Conservation (phyloP, 805 yeast species). For the Saccharomycopsis synnaedendra region DNA sequence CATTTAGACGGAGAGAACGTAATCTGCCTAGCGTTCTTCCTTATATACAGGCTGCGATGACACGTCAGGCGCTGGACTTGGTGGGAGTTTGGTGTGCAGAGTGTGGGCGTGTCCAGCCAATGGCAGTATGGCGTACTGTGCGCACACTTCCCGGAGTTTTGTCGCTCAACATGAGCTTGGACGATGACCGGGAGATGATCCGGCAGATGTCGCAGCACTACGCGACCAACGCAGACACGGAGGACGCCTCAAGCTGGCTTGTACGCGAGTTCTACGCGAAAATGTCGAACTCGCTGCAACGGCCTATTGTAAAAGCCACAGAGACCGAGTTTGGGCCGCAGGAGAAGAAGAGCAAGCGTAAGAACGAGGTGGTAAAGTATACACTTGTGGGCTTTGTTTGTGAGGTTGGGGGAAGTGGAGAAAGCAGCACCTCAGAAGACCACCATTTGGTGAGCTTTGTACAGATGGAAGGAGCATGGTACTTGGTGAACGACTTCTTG, state of each 20-base stretch:
- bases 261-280: slow-evolving; percentile 46
- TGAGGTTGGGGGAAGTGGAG: slow-evolving; percentile 35
- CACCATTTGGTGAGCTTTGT: slow-evolving; percentile 54
- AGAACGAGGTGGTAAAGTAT: slow-evolving; percentile 31
- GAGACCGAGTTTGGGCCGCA: neutral
- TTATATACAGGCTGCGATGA: slow-evolving; percentile 53
- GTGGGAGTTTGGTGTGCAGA: slow-evolving; percentile 41
- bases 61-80: slow-evolving; percentile 29
- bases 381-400: slow-evolving; percentile 63
- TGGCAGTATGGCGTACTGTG: slow-evolving; percentile 42
- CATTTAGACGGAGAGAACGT: neutral
- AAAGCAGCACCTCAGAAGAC: slow-evolving; percentile 35
- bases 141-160: slow-evolving; percentile 54
- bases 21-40: slow-evolving; percentile 30
- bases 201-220: slow-evolving; percentile 5
- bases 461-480: slow-evolving; percentile 46
- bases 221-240: neutral
- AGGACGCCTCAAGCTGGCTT: slow-evolving; percentile 35
- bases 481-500: slow-evolving; percentile 80
- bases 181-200: slow-evolving; percentile 42
- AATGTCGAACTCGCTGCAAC: slow-evolving; percentile 24
- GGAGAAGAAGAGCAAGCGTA: slow-evolving; percentile 2
- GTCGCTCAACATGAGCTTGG: slow-evolving; percentile 47
- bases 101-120: slow-evolving; percentile 38
- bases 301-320: slow-evolving; percentile 24